Evolutionary conservation across 1,139 yeast genomes (phyloP), one percentile per base, ranked within the genome.

Genomic region (Saccharomyces hybrid): DNA sequence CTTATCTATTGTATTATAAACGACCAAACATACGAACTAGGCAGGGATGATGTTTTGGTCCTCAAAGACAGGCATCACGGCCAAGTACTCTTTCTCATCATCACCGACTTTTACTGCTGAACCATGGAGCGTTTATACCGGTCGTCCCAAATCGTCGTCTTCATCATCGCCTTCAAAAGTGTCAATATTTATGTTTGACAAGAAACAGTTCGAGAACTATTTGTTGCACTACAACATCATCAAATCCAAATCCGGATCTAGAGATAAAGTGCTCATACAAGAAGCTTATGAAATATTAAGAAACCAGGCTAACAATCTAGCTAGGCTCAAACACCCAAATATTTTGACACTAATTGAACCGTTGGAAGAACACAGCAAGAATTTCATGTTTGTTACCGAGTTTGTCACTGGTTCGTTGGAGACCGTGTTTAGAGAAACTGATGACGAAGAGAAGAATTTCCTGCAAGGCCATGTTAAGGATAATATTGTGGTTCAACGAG

Each of bases 111-210:
- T 91, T 68, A 76, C 77, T 1, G 78, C 86, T 5, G 96, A 89
- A 32, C 89, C 95, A 16, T 93, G 98, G 98, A 71, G 82, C 9
- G 81, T 93, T 0, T 88, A 82, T 62, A 89, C 93, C 1, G 98
- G 95, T 29, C 87, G 86, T 63, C 83, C 81, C 52, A 83, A 83
- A 60, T 73, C 80, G 14, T 53, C 66, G 13, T 57, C 60, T 13
- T 55, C 58, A 11, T 46, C 58, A 2, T 52, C 63, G 8, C 48
- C 54, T 44, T 54, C 64, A 7, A 83, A 83, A 46, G 96, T 84
- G 1, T 86, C 96, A 6, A 95, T 93, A 19, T 90, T 93, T 71
- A 84, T 88, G 38, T 88, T 91, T 66, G 97, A 88, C 68, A 93
- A 91, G 73, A 81, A 85, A 64, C 82, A 82, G 58, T 81, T 88